Evolutionary conservation across 1,284 basidiomycete species (phyloP), one percentile per base, ranked within the genome.

Genomic region (Heterobasidion irregulare): DNA sequence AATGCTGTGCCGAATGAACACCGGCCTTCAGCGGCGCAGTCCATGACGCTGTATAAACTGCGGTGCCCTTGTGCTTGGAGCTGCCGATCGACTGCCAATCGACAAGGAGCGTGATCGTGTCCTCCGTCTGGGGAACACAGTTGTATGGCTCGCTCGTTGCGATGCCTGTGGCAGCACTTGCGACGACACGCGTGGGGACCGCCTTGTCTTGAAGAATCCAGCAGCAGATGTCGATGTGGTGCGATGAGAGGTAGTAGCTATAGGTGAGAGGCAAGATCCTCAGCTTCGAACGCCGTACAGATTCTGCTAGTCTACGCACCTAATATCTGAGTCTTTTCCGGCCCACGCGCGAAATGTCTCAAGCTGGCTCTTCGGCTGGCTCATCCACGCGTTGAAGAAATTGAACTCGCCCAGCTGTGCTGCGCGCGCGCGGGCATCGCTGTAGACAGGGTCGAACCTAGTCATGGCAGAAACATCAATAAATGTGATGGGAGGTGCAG

Each of bases 291-390:
- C 12, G 13, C 13, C 12, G 16, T 44, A 16, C 12, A 44, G 5
- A 6, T 44, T 44, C 16, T 26, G 26, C 26, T 0, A 16, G 41
- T 44, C 41, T 6, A 56, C 66, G 50, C 55, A 82, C 84, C 85
- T 88, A 69, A 94, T 94, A 64, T 95, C 93, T 32, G 89, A 92
- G 67, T 95, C 93, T 69, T 87, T 90, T 19, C 94, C 94, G 8
- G 93, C 94, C 94, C 94, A 96, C 16, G 89, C 89, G 58, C 86
- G 85, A 82, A 95, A 96, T 0, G 93, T 95, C 71, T 93, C 90
- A 33, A 97, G 78, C 72, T 97, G 94, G 66, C 83, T 87, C 75
- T 97, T 97, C 50, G 94, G 94, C 69, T 96, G 94, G 64, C 89
- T 92, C 94, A 97, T 97, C 88, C 87, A 90, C 50, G 88, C 86